Percentiles rank a stretch among this genome's conserved stretches.
These are phyloP conservation scores for Proliferodiscus dingleyae DNA, from an alignment of 2,329 filamentous ascomycete genomes.

Conservation along the genomic window DNA sequence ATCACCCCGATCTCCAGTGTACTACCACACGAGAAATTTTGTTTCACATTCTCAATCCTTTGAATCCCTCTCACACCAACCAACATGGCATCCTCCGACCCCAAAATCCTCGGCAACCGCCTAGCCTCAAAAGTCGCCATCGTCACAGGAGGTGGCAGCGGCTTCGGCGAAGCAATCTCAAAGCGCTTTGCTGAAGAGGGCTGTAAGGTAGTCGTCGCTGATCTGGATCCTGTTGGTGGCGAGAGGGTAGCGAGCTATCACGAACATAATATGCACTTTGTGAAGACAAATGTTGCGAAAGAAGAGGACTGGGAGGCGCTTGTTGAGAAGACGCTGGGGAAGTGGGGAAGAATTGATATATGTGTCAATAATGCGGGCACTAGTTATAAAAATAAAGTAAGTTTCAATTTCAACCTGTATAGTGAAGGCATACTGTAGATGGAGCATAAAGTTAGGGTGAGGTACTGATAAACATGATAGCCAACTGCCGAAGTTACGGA, in stretches of 20 bases:
- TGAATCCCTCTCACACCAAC: constrained; percentile 5
- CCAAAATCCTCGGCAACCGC: constrained; percentile 28
- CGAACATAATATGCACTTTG: constrained; percentile 33
- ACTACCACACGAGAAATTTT: background rate
- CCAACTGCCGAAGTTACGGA: constrained; percentile 60
- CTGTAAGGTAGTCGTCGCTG: constrained; percentile 55
- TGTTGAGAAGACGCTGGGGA: constrained; percentile 40
- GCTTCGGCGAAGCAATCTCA: constrained; percentile 60
- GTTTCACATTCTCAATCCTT: background rate
- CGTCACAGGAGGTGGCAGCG: constrained; percentile 55
- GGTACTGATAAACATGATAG: constrained; percentile 18
- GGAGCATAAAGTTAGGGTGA: background rate
- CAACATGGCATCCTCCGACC: background rate
- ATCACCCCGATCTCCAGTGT: too few species aligned
- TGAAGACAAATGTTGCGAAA: constrained; percentile 46
- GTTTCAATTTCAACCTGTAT: background rate
- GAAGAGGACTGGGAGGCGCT: constrained; percentile 48
- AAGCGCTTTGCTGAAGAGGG: constrained; percentile 56
- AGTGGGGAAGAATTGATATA: constrained; percentile 50
- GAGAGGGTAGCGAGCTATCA: constrained; percentile 39
- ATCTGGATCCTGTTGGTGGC: constrained; percentile 52
- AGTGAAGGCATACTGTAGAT: background rate
- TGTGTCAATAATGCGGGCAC: constrained; percentile 59
- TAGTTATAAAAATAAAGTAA: constrained; percentile 52
- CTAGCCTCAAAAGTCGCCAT: constrained; percentile 52